phyloP scores from a whole-genome alignment of 2,329 filamentous ascomycete species.

The Claviceps paspali region DNA sequence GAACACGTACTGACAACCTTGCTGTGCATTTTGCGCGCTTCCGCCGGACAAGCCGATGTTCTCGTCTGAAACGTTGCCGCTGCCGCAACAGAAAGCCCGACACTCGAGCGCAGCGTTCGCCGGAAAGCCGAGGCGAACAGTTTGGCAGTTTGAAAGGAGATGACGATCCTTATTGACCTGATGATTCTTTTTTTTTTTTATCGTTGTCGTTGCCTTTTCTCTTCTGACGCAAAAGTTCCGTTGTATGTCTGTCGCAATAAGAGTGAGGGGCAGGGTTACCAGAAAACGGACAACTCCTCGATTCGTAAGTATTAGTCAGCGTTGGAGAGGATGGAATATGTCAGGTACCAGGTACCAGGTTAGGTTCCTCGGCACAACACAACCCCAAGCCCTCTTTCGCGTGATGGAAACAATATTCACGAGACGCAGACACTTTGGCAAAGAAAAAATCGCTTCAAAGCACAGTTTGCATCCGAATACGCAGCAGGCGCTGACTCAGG shows the following conservation, averaged over 20 bases:
- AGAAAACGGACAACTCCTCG: too few species aligned
- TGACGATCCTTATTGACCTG: too few species aligned
- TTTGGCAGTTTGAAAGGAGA: conserved; percentile 44
- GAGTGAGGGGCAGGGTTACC: background rate
- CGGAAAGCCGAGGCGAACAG: conserved; percentile 79
- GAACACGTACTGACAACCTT: conserved; percentile 68
- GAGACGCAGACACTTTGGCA: too few species aligned
- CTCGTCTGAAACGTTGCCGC: conserved; percentile 43
- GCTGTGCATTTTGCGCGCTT: conserved; percentile 64
- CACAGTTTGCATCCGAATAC: too few species aligned
- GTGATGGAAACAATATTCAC: too few species aligned
- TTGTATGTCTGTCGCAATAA: background rate
- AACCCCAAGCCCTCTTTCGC: too few species aligned
- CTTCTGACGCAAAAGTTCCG: background rate
- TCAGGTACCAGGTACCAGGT: too few species aligned
- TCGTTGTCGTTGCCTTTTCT: too few species aligned
- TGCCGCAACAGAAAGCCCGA: conserved; percentile 59
- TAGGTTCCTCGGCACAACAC: too few species aligned
- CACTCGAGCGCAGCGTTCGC: conserved; percentile 61
- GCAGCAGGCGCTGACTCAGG: too few species aligned
- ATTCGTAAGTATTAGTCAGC: background rate
- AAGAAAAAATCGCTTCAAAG: too few species aligned
- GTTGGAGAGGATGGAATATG: background rate
- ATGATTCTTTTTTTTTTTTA: background rate
- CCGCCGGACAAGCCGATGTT: background rate